These are phyloP conservation scores for Triticum urartu DNA, from an alignment of 176 grass and related monocot species.

Conservation along the genomic window DNA sequence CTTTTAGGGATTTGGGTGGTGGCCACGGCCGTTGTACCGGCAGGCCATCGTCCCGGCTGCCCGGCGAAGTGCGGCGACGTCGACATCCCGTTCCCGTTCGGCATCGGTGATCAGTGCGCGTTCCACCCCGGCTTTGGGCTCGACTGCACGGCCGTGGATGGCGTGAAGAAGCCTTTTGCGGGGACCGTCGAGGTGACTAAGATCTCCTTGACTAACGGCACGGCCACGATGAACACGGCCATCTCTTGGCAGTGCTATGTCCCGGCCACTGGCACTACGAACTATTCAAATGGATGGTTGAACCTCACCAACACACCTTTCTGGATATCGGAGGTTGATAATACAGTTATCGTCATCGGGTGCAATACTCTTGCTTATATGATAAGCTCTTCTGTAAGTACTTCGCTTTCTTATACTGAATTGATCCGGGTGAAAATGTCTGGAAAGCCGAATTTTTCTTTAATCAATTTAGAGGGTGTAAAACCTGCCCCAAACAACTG, in stretches of 20 bases:
- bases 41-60: too few relatives aligned
- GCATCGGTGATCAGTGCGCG: too few relatives aligned
- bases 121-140: too few relatives aligned
- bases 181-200: neutral
- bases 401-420: neutral
- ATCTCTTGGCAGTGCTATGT: neutral
- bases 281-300: neutral
- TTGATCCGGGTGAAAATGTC: neutral
- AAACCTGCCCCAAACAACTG: neutral
- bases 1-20: too few relatives aligned
- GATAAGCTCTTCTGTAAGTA: neutral
- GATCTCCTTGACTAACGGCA: conserved; percentile 3
- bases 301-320: neutral
- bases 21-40: too few relatives aligned
- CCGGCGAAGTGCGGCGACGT: too few relatives aligned
- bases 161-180: too few relatives aligned
- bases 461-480: neutral
- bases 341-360: conserved; percentile 3
- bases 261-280: rapidly evolving
- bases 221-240: neutral
- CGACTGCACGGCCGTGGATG: too few relatives aligned
- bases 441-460: too few relatives aligned
- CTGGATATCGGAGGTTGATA: neutral
- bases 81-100: too few relatives aligned
- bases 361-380: conserved; percentile 7